Conservation (phyloP, 495 filamentous ascomycete genomes). For the Lentithecium fluviatile region DNA sequence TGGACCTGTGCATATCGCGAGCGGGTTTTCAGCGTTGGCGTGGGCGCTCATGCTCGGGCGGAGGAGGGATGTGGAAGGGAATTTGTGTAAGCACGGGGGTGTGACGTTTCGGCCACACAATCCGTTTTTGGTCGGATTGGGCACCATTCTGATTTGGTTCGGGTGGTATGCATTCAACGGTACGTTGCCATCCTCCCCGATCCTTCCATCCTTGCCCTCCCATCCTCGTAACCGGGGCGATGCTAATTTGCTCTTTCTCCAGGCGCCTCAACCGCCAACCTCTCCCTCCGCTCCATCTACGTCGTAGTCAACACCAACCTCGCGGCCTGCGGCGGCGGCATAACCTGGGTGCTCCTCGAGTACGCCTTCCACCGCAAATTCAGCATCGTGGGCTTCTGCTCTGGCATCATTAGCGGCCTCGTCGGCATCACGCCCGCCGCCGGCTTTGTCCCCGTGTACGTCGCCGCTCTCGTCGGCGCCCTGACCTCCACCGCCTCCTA, state of each 20-base stretch:
- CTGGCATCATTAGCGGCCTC: conserved; percentile 31
- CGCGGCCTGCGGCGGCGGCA: conserved; percentile 33
- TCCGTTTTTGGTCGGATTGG: conserved; percentile 44
- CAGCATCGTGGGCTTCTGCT: conserved; percentile 35
- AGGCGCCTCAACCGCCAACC: conserved; percentile 30
- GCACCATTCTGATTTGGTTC: conserved; percentile 58
- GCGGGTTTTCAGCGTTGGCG: conserved; percentile 61
- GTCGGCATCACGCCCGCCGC: conserved; percentile 33
- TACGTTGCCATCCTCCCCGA: too few species aligned
- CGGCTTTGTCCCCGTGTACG: conserved; percentile 34
- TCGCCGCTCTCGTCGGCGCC: conserved; percentile 24
- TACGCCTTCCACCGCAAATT: conserved; percentile 29
- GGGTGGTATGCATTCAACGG: conserved; percentile 45
- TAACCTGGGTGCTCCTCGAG: conserved; percentile 36
- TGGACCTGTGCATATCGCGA: conserved; percentile 91
- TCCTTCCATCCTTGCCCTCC: too few species aligned
- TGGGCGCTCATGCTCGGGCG: conserved; percentile 32
- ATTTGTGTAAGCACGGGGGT: conserved; percentile 22
- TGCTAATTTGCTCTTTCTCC: too few species aligned
- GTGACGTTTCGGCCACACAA: conserved; percentile 33
- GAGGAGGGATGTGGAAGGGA: conserved; percentile 13
- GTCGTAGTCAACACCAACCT: conserved; percentile 37
- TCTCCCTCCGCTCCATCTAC: conserved; percentile 30
- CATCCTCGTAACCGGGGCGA: too few species aligned
- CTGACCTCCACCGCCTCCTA: conserved; percentile 22